Percentiles rank a stretch among this genome's conserved stretches.
phyloP scores from a whole-genome alignment of 1,139 yeast species.

The Blastobotrys proliferans region DNA sequence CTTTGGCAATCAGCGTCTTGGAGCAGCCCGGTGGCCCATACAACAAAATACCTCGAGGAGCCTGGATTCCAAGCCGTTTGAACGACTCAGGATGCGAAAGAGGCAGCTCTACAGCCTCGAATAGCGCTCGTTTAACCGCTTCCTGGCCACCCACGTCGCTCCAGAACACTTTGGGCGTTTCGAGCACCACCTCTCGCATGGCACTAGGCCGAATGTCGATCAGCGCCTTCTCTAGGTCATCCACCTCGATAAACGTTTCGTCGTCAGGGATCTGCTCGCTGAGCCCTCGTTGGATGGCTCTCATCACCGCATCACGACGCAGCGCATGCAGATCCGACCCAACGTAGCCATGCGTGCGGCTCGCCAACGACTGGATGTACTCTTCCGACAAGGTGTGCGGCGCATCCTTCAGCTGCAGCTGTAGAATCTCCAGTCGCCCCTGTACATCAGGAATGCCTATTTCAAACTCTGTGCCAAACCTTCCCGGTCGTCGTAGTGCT shows the following conservation, averaged over 20 bases:
- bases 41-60: conserved; percentile 86
- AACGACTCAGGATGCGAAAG: conserved; percentile 79
- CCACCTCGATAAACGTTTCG: conserved; percentile 38
- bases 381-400: conserved; percentile 53
- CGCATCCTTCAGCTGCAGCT: conserved; percentile 60
- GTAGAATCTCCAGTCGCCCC: conserved; percentile 87
- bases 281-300: conserved; percentile 64
- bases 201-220: conserved; percentile 88
- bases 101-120: conserved; percentile 90
- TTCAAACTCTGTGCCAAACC: conserved; percentile 98
- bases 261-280: conserved; percentile 36
- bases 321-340: conserved; percentile 92
- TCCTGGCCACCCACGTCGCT: conserved; percentile 94
- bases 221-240: conserved; percentile 65
- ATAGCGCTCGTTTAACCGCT: conserved; percentile 68
- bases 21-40: conserved; percentile 99
- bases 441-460: conserved; percentile 99
- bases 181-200: conserved; percentile 91
- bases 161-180: conserved; percentile 94
- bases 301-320: conserved; percentile 84
- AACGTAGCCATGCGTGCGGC: conserved; percentile 91
- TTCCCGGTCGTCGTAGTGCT: conserved; percentile 96
- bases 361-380: conserved; percentile 57
- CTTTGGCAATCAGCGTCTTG: conserved; percentile 89
- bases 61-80: conserved; percentile 68